Percentiles rank a stretch among this genome's conserved stretches.
phyloP scores from a whole-genome alignment of 495 filamentous ascomycete species.

The Penicillium angulare region DNA sequence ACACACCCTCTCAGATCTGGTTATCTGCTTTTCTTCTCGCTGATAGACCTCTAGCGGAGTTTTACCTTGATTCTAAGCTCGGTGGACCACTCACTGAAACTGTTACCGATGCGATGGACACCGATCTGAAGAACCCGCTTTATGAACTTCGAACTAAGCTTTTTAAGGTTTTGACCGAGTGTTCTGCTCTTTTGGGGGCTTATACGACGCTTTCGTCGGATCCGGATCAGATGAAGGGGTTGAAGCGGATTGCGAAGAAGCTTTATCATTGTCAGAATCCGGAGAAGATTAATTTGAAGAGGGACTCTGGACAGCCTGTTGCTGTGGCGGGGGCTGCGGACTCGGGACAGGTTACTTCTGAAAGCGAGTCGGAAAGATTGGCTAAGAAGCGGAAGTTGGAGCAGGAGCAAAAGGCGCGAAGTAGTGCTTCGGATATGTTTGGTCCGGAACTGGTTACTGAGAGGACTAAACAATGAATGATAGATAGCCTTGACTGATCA shows the following conservation, averaged over 20 bases:
- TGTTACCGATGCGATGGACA: conserved; percentile 6
- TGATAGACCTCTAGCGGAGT: conserved; percentile 67
- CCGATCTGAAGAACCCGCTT: conserved; percentile 22
- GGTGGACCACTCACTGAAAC: conserved; percentile 23
- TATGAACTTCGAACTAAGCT: conserved; percentile 43
- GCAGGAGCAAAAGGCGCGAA: conserved; percentile 20
- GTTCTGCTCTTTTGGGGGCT: conserved; percentile 34
- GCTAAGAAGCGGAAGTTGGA: conserved; percentile 47
- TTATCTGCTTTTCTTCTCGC: conserved; percentile 72
- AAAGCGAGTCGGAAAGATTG: conserved; percentile 43
- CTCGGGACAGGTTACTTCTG: conserved; percentile 25
- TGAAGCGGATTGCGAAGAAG: conserved; percentile 67
- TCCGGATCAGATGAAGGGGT: conserved; percentile 46
- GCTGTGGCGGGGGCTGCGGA: conserved; percentile 17
- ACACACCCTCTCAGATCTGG: conserved; percentile 92
- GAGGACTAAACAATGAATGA: conserved; percentile 29
- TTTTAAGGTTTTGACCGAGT: conserved; percentile 39
- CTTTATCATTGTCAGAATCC: conserved; percentile 78
- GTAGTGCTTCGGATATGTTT: conserved; percentile 35
- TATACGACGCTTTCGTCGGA: conserved; percentile 44
- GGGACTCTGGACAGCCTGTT: conserved; percentile 27
- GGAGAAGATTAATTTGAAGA: conserved; percentile 50
- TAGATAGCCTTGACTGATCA: too few relatives aligned
- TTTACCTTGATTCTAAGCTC: conserved; percentile 74
- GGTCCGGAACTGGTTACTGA: conserved; percentile 41